Evolutionary conservation across 2,329 filamentous ascomycete species (phyloP), one percentile per base, ranked within the genome.

Genomic region (Pestalotiopsis sp.): DNA sequence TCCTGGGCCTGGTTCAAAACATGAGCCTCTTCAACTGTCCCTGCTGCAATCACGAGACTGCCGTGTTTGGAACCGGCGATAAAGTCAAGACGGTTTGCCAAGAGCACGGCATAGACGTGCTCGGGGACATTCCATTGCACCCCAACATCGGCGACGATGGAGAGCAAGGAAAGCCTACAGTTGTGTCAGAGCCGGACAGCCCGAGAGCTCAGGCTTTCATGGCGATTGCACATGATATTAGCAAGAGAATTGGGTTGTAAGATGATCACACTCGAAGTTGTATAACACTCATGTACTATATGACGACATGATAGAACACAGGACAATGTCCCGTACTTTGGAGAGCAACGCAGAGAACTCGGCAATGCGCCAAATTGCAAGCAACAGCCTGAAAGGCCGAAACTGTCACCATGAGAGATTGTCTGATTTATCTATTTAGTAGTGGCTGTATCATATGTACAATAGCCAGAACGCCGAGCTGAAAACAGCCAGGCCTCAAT

Each of bases 121-220:
- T 99, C 3, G 95, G 94, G 1, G 93, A 98, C 78, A 91, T 99
- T 56, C 95, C 95, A 5, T 85, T 99, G 63, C 94, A 98, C 79
- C 90, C 92, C 4, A 89, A 85, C 65, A 97, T 98, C 25, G 97
- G 94, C 69, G 92, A 94, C 68, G 94, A 98, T 80, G 94, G 93
- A 1, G 94, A 97, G 79, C 84, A 87, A 23, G 96, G 96, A 1
- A 94, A 92, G 79, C 96, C 96, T 4, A 98, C 95, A 0, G 93
- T 98, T 0, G 94, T 97, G 2, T 89, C 94, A 1, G 94, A 97
- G 79, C 94, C 95, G 7, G 85, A 90, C 1, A 94, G 94, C 74
- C 86, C 88, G 39, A 89, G 93, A 73, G 91, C 93, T 0, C 82
- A 85, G 66, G 89, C 90, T 0, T 99, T 98, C 78, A 81, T 91